These are phyloP conservation scores for Hypoxylon rubiginosum DNA, from an alignment of 2,329 filamentous ascomycete genomes.

Conservation along the genomic window DNA sequence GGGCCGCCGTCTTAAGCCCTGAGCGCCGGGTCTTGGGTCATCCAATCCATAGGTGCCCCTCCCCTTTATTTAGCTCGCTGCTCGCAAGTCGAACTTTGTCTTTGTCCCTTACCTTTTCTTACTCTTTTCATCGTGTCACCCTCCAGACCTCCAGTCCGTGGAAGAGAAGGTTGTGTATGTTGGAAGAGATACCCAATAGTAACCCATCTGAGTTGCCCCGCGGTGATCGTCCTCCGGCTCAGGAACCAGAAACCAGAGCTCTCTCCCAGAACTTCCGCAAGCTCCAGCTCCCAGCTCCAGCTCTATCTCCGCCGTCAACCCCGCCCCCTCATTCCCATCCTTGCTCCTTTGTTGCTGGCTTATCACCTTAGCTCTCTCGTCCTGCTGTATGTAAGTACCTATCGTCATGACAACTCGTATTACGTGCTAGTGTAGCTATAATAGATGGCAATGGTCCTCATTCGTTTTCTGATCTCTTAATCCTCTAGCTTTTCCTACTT, in stretches of 20 bases:
- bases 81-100: conserved; percentile 19
- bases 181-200: conserved; percentile 5
- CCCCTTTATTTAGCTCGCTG: conserved; percentile 24
- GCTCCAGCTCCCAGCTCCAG: conserved; percentile 24
- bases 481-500: conserved; percentile 17
- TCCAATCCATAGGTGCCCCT: not conserved
- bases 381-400: conserved; percentile 28
- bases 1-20: conserved; percentile 9
- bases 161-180: conserved; percentile 21
- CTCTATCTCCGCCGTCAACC: conserved; percentile 28
- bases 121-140: conserved; percentile 1
- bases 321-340: conserved; percentile 41
- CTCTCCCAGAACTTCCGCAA: conserved; percentile 15
- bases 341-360: conserved; percentile 11
- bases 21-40: not conserved
- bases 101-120: not conserved
- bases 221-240: conserved; percentile 32
- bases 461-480: conserved; percentile 10
- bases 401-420: conserved; percentile 19
- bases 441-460: conserved; percentile 9
- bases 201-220: conserved; percentile 25
- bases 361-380: conserved; percentile 21
- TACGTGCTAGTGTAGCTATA: conserved; percentile 15
- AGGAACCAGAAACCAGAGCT: conserved; percentile 32
- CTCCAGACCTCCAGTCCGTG: conserved; percentile 1